Base-by-base conservation (phyloP, 495 filamentous ascomycete genomes). In the Talaromyces borbonicus region DNA sequence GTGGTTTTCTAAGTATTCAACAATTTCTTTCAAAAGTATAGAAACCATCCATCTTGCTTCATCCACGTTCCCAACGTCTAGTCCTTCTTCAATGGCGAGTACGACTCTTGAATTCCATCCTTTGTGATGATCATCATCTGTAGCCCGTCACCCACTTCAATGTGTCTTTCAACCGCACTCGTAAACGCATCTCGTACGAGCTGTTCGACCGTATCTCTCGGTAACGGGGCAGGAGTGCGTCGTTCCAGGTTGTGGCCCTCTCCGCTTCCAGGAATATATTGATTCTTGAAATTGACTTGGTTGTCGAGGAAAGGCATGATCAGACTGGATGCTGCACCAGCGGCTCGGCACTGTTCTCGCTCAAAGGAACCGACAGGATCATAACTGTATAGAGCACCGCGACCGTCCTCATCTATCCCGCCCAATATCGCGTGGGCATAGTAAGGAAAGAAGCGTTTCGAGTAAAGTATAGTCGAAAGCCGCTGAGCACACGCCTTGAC, bases 301-400 rank as follows among this genome's bases (percentile, higher is more conserved):
- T 97, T 98, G 64, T 98, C 92, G 60, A 98, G 71, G 73, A 98
- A 97, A 3, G 92, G 92, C 85, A 96, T 97, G 63, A 98, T 98
- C 67, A 98, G 70, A 53, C 87, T 94, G 29, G 87, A 84, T 24
- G 93, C 92, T n/a, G 92, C 88, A 46, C 92, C 92, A 15, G 87
- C 92, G 15, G 93, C 90, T 27, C 89, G 82, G 67, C 93, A 96
- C 66, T 90, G 84, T 67, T 97, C 92, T 55, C 92, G 69, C 70
- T 97, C 92, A 63, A 95, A 96, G 51, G 85, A 92, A 50, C 92
- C 92, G 14, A 98, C 89, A 4, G 93, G 90, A 54, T 98, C 92
- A 70, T 98, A 98, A 48, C 85, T 90, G 74, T 95, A 98, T 32
- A 98, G 71, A 31, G 90, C 89, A 41, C 90, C 92, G 63, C 83